Evolutionary conservation across 1,284 basidiomycete genomes (phyloP), one percentile per base, ranked within the genome.

Genomic region (Apiotrichum gracile): DNA sequence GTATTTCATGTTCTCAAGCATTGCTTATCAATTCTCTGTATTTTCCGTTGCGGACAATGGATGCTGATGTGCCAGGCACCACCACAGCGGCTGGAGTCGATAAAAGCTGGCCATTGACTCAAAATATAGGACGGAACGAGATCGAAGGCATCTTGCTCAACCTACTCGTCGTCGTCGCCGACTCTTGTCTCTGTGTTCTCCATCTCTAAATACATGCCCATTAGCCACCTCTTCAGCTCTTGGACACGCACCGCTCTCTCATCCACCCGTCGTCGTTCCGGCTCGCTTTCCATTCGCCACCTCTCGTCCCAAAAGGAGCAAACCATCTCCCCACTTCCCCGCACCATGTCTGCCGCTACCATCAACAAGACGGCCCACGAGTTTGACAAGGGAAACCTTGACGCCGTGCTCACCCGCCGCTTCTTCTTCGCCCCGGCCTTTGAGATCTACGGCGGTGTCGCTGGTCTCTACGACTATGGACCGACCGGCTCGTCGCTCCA

Each of bases 341-440:
- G 42, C n/a, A 25, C 43, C 29, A 57, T 52, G 52, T 62, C 66
- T 56, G 45, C 56, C 27, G 42, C 58, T 16, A 55, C 65, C 44
- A 81, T 91, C 64, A 88, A 92, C 81, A 93, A 88, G 78, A 83
- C 81, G 13, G 86, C 85, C 0, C 92, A 97, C 73, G 74, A 85
- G 16, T 99, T 98, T 70, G 89, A 93, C 76, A 94, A 96, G 75
- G 65, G 79, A 29, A 83, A 86, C 49, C 82, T 98, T 46, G 94
- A 98, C 69, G 86, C 85, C 27, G 78, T 96, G 53, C 83, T 97
- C 60, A 88, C 87, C 66, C 85, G 89, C 60, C 81, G 96, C 45
- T 99, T 99, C 81, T 99, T 98, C 80, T 97, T 89, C 74, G 91
- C 92, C 12, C 94, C 93, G 50, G 90, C 96, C 2, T 99, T 98